Evolutionary conservation across 108 stramenopile genomes (phyloP).

Genomic region (Nitzschia putrida): DNA sequence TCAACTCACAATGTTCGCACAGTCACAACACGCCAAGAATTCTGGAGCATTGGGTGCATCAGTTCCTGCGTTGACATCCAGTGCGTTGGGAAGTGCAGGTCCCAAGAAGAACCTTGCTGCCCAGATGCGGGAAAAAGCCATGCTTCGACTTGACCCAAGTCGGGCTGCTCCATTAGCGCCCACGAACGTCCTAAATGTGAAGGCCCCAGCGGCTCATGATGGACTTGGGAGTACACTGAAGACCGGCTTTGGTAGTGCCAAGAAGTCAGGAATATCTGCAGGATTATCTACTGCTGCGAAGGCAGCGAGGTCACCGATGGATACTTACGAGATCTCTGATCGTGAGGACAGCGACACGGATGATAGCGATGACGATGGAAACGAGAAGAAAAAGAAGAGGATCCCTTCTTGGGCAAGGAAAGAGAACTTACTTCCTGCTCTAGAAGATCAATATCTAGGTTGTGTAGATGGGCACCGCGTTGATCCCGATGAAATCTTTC

Average conservation of each 20-base stretch:
- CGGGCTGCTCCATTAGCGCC: slow-evolving; percentile 13
- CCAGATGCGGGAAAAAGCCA: slow-evolving; percentile 76
- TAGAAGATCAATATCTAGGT: slow-evolving; percentile 65
- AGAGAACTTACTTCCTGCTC: slow-evolving; percentile 61
- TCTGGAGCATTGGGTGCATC: slow-evolving; percentile 20
- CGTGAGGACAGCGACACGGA: slow-evolving; percentile 73
- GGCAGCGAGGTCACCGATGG: slow-evolving; percentile 53
- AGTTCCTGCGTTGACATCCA: slow-evolving; percentile 35
- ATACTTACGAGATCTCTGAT: slow-evolving; percentile 89
- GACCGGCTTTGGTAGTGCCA: slow-evolving; percentile 12
- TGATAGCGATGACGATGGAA: slow-evolving; percentile 71
- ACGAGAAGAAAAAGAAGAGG: slow-evolving; percentile 60
- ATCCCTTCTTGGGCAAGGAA: slow-evolving; percentile 77
- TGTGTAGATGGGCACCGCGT: slow-evolving; percentile 43
- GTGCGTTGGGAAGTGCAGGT: slow-evolving; percentile 6
- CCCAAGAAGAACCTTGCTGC: slow-evolving; percentile 51
- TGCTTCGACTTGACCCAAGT: slow-evolving; percentile 32
- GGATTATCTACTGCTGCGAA: slow-evolving; percentile 15
- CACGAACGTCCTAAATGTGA: neutral
- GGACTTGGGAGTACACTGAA: slow-evolving; percentile 22
- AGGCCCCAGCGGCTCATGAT: slow-evolving; percentile 8
- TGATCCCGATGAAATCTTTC: slow-evolving; percentile 90
- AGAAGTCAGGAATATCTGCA: slow-evolving; percentile 18
- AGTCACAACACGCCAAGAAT: slow-evolving; percentile 27
- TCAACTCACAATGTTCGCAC: neutral